Conservation (phyloP, 306 rosid genomes). For the Fragaria vesca region DNA sequence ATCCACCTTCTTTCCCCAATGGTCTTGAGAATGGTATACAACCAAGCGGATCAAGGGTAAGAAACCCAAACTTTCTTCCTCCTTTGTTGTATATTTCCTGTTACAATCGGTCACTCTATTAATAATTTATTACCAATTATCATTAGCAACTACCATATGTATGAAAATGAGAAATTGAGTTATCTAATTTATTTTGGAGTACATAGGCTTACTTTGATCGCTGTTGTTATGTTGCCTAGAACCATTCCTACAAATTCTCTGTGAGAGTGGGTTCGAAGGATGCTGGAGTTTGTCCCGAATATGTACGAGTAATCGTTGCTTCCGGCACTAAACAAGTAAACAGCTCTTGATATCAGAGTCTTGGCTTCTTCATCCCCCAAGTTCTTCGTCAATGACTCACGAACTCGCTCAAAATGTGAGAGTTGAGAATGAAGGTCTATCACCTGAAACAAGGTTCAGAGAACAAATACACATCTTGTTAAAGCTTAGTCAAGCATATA, state of each 20-base stretch:
- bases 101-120: not conserved
- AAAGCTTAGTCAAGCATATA: not conserved
- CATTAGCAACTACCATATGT: not conserved
- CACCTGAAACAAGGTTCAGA: not conserved
- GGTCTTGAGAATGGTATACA: conserved; percentile 16
- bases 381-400: not conserved
- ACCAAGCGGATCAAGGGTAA: conserved; percentile 18
- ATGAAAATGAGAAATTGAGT: not conserved
- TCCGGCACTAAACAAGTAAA: not conserved
- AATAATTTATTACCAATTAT: not conserved
- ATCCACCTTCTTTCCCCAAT: not conserved
- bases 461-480: not conserved
- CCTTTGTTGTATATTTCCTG: conserved; percentile 30
- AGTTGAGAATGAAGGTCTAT: not conserved
- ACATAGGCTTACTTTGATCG: not conserved
- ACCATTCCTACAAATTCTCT: not conserved
- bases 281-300: not conserved
- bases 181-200: not conserved
- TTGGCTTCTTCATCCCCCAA: conserved; percentile 3
- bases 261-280: conserved; percentile 15
- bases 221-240: not conserved
- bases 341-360: not conserved
- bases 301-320: not conserved
- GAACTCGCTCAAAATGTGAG: not conserved
- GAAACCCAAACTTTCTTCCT: conserved; percentile 35